These are phyloP conservation scores for Cryptosporidium canis DNA, from an alignment of 169 alveolate species.

Conservation along the genomic window DNA sequence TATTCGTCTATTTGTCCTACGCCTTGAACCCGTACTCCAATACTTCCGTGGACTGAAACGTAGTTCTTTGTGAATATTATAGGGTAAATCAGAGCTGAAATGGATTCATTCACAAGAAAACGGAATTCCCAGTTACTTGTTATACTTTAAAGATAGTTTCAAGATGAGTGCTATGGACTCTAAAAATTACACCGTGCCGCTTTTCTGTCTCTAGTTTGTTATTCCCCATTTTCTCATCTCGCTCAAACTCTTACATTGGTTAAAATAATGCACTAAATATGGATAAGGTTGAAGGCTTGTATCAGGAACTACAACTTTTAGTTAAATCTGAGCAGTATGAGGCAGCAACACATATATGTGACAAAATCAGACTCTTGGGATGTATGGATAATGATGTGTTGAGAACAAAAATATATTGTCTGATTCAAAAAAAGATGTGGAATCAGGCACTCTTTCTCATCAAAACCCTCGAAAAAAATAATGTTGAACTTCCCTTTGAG, in stretches of 20 bases:
- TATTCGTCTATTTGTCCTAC: too few relatives aligned
- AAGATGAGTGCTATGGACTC: not conserved
- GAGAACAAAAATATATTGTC: constrained; percentile 45
- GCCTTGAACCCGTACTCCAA: too few relatives aligned
- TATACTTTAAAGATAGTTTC: not conserved
- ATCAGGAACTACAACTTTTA: constrained; percentile 26
- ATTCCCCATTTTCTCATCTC: not conserved
- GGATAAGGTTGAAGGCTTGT: constrained; percentile 27
- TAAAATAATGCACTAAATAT: constrained; percentile 8
- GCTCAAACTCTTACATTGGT: not conserved
- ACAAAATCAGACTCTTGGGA: constrained; percentile 21
- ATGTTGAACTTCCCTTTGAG: constrained; percentile 46
- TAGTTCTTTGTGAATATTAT: too few relatives aligned
- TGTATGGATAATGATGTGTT: constrained; percentile 34
- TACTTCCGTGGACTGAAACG: too few relatives aligned
- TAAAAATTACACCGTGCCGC: not conserved
- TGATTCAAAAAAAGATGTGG: constrained; percentile 62
- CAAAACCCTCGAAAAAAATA: constrained; percentile 28
- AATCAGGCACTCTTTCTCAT: constrained; percentile 40
- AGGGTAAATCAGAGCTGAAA: too few relatives aligned
- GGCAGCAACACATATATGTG: constrained; percentile 56
- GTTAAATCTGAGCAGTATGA: constrained; percentile 69
- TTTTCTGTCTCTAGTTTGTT: constrained; percentile 7
- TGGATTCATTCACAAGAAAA: too few relatives aligned
- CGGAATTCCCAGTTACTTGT: too few relatives aligned